Evolutionary conservation across 768 basidiomycete genomes (phyloP).

Genomic region (Glaciozyma martinii): DNA sequence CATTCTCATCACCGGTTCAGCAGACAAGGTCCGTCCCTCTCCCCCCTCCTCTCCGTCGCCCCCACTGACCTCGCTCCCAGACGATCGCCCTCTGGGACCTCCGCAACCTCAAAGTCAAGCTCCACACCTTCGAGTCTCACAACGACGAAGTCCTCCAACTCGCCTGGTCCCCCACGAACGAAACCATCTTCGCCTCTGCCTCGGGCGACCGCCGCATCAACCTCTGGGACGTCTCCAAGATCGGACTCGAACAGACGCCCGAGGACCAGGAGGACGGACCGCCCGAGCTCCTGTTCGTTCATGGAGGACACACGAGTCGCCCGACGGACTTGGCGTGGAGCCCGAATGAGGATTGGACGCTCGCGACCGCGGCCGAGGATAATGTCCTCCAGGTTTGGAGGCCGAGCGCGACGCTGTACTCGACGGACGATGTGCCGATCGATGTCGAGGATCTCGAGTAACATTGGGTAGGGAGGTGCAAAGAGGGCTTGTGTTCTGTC

Average conservation of each 20-base stretch:
- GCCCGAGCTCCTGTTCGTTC: constrained; percentile 89
- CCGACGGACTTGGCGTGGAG: constrained; percentile 96
- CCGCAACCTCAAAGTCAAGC: constrained; percentile 55
- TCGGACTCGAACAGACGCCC: constrained; percentile 91
- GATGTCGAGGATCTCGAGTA: constrained; percentile 54
- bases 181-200: constrained; percentile 87
- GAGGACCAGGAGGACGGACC: constrained; percentile 98
- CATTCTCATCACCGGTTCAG: constrained; percentile 79
- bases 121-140: constrained; percentile 88
- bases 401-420: constrained; percentile 88
- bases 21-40: constrained; percentile 63
- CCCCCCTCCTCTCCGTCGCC: neutral
- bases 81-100: constrained; percentile 82
- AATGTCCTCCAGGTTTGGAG: constrained; percentile 98
- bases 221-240: constrained; percentile 84
- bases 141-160: constrained; percentile 89
- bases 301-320: constrained; percentile 59
- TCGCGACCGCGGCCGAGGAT: constrained; percentile 65
- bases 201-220: constrained; percentile 88
- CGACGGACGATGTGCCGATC: constrained; percentile 61
- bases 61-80: constrained; percentile 42
- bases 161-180: constrained; percentile 88
- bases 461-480: neutral
- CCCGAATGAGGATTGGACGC: constrained; percentile 43
- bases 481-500: too few species aligned